Percentiles rank a stretch among this genome's conserved stretches.
Conservation (phyloP, 208 protist genomes). For the Trichomonas vaginalis region DNA sequence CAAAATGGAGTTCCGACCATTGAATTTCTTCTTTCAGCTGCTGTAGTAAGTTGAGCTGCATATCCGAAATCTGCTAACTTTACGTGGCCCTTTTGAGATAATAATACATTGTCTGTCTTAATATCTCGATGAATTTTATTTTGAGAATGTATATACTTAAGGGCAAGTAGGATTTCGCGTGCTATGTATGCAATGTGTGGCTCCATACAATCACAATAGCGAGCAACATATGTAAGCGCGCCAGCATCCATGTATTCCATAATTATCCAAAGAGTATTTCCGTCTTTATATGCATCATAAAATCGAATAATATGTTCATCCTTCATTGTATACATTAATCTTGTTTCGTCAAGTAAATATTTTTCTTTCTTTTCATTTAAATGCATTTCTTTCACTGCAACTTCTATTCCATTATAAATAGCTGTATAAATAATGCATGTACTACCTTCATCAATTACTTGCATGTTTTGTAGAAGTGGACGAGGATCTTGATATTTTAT, state of each 20-base stretch:
- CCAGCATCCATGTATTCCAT: not conserved
- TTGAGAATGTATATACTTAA: conserved; percentile 21
- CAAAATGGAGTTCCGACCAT: conserved; percentile 40
- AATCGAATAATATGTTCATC: not conserved
- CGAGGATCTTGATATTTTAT: not conserved
- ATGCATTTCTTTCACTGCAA: not conserved
- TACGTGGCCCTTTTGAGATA: not conserved
- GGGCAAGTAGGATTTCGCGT: not conserved
- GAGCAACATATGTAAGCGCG: not conserved
- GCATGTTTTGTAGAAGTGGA: not conserved
- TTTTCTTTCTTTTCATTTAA: not conserved
- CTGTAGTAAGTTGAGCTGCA: not conserved
- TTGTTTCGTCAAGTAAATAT: not conserved
- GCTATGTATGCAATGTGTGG: conserved; percentile 7
- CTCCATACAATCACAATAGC: not conserved
- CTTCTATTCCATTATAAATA: not conserved
- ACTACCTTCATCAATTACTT: not conserved
- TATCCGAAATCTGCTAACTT: conserved; percentile 28
- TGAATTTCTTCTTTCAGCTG: not conserved
- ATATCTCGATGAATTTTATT: conserved; percentile 30
- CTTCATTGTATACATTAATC: not conserved
- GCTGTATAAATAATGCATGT: not conserved
- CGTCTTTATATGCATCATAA: not conserved
- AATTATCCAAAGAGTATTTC: not conserved
- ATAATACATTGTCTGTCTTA: conserved; percentile 25